phyloP scores from a whole-genome alignment of 352 stramenopile species.

The Phytophthora constricta region DNA sequence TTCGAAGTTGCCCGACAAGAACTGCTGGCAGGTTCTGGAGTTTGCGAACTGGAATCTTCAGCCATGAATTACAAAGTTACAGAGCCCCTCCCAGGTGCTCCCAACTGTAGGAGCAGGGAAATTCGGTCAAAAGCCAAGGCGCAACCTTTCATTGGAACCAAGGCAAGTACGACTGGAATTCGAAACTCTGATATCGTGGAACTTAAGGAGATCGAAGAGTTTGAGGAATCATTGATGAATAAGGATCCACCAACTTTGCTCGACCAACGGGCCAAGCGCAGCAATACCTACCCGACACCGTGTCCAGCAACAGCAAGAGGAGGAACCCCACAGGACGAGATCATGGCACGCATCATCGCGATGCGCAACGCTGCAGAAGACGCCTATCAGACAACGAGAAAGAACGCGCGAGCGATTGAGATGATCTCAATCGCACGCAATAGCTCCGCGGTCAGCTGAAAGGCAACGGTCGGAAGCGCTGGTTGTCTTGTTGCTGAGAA shows the following conservation, averaged over 20 bases:
- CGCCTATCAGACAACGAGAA: conserved; percentile 51
- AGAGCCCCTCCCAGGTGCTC: conserved; percentile 11
- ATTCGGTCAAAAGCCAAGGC: conserved; percentile 17
- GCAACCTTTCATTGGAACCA: neutral
- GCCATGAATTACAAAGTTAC: conserved; percentile 12
- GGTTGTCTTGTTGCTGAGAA: too few relatives aligned
- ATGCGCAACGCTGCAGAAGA: conserved; percentile 61
- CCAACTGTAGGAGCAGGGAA: conserved; percentile 31
- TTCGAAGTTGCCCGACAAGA: conserved; percentile 38
- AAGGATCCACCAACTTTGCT: conserved; percentile 11
- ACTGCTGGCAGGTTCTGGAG: conserved; percentile 19
- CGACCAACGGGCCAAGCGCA: conserved; percentile 13
- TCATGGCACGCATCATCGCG: conserved; percentile 61
- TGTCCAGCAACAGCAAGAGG: conserved; percentile 4
- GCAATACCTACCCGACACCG: conserved; percentile 13
- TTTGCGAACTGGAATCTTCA: conserved; percentile 12
- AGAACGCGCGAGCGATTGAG: too few relatives aligned
- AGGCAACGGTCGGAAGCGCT: neutral
- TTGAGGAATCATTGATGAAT: too few relatives aligned
- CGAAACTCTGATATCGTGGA: conserved; percentile 22
- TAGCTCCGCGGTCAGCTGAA: too few relatives aligned
- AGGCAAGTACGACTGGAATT: too few relatives aligned
- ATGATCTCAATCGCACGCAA: too few relatives aligned
- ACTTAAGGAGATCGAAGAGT: conserved; percentile 8
- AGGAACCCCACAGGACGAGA: conserved; percentile 16